Evolutionary conservation across 306 rosid species (phyloP).

Genomic region (Cucurbita pepo): DNA sequence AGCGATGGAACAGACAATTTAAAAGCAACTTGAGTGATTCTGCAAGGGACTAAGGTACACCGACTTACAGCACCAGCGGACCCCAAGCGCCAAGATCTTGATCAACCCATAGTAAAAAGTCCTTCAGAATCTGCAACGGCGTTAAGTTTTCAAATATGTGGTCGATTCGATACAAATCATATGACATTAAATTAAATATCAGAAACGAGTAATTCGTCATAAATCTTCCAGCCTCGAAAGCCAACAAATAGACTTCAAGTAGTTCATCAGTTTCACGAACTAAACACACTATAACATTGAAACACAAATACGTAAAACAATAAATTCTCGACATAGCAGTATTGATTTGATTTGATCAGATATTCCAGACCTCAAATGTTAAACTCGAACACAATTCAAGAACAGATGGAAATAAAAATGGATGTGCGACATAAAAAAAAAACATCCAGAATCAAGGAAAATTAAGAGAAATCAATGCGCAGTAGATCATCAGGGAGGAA

Average conservation of each 20-base stretch:
- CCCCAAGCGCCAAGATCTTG: conserved; percentile 79
- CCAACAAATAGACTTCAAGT: too few species aligned
- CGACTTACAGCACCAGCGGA: conserved; percentile 59
- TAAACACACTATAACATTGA: background rate
- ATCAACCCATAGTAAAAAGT: conserved; percentile 64
- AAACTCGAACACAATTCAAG: background rate
- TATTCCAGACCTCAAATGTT: background rate
- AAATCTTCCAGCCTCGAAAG: background rate
- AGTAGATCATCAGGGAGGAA: background rate
- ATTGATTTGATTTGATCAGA: background rate
- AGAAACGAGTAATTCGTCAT: background rate
- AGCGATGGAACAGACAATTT: background rate
- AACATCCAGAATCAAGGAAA: too few species aligned
- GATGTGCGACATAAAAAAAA: background rate
- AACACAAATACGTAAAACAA: background rate
- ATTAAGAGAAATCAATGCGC: too few species aligned
- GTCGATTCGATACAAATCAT: background rate
- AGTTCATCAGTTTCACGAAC: background rate
- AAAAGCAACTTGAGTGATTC: background rate
- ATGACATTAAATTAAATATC: background rate
- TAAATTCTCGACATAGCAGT: too few species aligned
- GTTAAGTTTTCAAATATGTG: background rate
- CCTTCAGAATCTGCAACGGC: conserved; percentile 50
- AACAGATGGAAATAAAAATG: background rate
- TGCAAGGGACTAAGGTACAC: background rate